Evolutionary conservation across 2,329 filamentous ascomycete genomes (phyloP).

Genomic region (Hypoxylon sp.): DNA sequence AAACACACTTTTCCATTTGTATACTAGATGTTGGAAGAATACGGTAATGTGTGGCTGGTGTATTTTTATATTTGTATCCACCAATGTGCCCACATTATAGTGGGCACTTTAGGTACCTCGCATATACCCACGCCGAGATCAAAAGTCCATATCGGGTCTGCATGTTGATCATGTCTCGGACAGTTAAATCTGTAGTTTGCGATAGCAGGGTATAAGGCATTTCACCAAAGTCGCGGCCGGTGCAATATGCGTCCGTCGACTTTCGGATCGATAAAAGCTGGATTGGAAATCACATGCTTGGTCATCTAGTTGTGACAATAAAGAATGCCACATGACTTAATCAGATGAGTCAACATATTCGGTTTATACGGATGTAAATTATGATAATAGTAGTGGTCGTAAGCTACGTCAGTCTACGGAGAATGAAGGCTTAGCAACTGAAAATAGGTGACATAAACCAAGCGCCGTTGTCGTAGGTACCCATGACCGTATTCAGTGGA

Average conservation of each 20-base stretch:
- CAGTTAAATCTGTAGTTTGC: not conserved
- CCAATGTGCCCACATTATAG: slow-evolving; percentile 9
- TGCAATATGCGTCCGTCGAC: slow-evolving; percentile 3
- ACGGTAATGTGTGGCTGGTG: not conserved
- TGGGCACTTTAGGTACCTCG: not conserved
- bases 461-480: not conserved
- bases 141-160: not conserved
- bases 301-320: not conserved
- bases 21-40: slow-evolving; percentile 6
- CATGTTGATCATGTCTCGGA: not conserved
- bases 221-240: not conserved
- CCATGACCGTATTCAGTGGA: slow-evolving; percentile 5
- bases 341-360: slow-evolving; percentile 7
- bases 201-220: not conserved
- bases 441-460: slow-evolving; percentile 25
- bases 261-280: not conserved
- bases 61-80: slow-evolving; percentile 15
- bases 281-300: not conserved
- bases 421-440: slow-evolving; percentile 30
- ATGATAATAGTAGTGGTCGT: not conserved
- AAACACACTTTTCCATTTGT: slow-evolving; percentile 1
- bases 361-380: slow-evolving; percentile 4
- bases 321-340: slow-evolving; percentile 3
- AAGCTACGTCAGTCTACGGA: slow-evolving; percentile 9
- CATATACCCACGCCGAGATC: slow-evolving; percentile 6